Evolutionary conservation across 1,284 basidiomycete genomes (phyloP), one percentile per base, ranked within the genome.

Genomic region (Coniferiporia weirii): DNA sequence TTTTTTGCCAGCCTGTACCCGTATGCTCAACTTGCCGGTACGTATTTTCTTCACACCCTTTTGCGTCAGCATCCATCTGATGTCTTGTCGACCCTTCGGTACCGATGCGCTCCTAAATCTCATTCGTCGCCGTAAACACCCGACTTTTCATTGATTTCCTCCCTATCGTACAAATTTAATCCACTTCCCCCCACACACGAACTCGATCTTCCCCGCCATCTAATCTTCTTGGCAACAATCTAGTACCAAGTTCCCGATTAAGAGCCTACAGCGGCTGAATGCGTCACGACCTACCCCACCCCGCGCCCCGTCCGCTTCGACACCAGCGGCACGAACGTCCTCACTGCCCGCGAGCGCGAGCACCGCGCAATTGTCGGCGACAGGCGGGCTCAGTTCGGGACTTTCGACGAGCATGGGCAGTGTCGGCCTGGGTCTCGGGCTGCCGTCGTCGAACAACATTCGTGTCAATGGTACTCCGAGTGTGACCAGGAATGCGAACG

Each of bases 191-290:
- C 54, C 46, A 12, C 54, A 56, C 32, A 40, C 38, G 38, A 40
- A 40, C 9, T 40, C 38, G 38, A 27, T 44, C 19, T 9, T 35
- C n/a, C n/a, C 9, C 20, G 13, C 19, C 38, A 34, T 58, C 55
- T 47, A 54, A 60, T 49, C 61, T 56, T 60, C 47, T 52, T 27
- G 27, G 27, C 27, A 27, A 50, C 47, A 44, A 59, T 56, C 22
- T 68, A 93, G 91, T 65, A 95, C 93, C n/a, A 93, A 93, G 69
- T 96, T 95, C 77, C 93, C 93, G 7, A 85, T 94, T 70, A 92
- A 92, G 69, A 91, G 90, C 1, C 80, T 95, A 6, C 87, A 90
- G 66, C 85, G 90, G 13, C 81, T 95, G 56, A 89, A 87, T 64
- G 81, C 85, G 35, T 79, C 80, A 19, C 74, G 74, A 48, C 75